These are phyloP conservation scores for Boletus eberwhitei DNA, from an alignment of 768 basidiomycete species.

Conservation along the genomic window DNA sequence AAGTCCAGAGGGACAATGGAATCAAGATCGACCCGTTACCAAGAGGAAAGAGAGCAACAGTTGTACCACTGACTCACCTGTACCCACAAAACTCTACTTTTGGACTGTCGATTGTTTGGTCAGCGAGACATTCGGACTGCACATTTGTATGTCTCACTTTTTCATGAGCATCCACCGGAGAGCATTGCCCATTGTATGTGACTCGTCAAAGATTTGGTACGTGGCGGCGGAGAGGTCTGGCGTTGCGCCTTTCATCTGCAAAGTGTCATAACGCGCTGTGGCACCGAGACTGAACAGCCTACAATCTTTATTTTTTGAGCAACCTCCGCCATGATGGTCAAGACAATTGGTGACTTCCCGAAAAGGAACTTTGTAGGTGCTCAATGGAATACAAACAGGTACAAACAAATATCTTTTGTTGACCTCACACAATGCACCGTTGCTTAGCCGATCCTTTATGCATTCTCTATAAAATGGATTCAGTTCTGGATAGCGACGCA, in stretches of 20 bases:
- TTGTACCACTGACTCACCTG: conserved; percentile 50
- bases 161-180: conserved; percentile 99
- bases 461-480: conserved; percentile 9
- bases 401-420: neutral
- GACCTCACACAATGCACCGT: neutral
- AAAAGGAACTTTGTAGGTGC: neutral
- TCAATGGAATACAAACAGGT: neutral
- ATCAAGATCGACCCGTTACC: neutral
- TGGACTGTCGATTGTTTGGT: conserved; percentile 58
- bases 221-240: conserved; percentile 85
- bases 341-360: neutral
- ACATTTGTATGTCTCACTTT: conserved; percentile 58
- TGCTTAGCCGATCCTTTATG: neutral
- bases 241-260: conserved; percentile 81
- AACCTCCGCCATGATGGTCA: conserved; percentile 25
- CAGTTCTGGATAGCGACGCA: neutral
- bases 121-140: neutral
- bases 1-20: conserved; percentile 15
- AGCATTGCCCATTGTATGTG: conserved; percentile 94
- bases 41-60: neutral
- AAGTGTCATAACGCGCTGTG: conserved; percentile 9
- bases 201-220: conserved; percentile 89
- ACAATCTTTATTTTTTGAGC: conserved; percentile 34
- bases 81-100: conserved; percentile 99
- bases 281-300: conserved; percentile 7